Evolutionary conservation across 305 asterid species (phyloP).

Genomic region (Solanum hybrid): DNA sequence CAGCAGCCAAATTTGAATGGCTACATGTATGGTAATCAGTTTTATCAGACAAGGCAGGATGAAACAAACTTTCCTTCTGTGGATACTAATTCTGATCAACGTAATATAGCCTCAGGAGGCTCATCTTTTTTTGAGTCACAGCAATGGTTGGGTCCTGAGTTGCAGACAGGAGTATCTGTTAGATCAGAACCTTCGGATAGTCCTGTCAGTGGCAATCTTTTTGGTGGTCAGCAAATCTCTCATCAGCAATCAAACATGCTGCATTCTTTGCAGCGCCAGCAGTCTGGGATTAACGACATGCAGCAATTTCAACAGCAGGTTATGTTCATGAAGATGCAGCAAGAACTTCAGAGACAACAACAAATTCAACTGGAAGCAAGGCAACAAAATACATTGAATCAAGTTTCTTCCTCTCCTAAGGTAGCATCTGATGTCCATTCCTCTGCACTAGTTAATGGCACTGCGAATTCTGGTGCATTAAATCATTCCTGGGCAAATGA

Average conservation of each 20-base stretch:
- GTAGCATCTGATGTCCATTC: conserved; percentile 55
- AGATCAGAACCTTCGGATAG: conserved; percentile 49
- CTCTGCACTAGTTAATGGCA: conserved; percentile 26
- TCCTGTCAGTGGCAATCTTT: conserved; percentile 64
- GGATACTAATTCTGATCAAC: conserved; percentile 53
- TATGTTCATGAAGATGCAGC: conserved; percentile 85
- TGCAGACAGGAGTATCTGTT: conserved; percentile 45
- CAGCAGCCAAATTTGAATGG: conserved; percentile 63
- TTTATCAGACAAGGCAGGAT: conserved; percentile 46
- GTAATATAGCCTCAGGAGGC: conserved; percentile 42
- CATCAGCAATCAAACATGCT: conserved; percentile 60
- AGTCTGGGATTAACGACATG: conserved; percentile 55
- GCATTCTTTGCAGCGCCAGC: conserved; percentile 71
- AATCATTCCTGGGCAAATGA: conserved; percentile 48
- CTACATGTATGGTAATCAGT: conserved; percentile 49
- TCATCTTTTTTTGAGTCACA: conserved; percentile 48
- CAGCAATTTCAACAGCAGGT: conserved; percentile 75
- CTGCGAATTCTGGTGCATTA: conserved; percentile 39
- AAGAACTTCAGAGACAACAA: conserved; percentile 83
- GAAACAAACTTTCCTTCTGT: conserved; percentile 53
- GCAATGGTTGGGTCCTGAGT: conserved; percentile 50
- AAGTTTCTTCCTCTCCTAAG: conserved; percentile 34
- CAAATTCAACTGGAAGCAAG: conserved; percentile 51
- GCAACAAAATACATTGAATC: conserved; percentile 42
- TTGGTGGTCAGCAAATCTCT: conserved; percentile 76